Conservation (phyloP, 345 rosid species). For the Brassica rapa region DNA sequence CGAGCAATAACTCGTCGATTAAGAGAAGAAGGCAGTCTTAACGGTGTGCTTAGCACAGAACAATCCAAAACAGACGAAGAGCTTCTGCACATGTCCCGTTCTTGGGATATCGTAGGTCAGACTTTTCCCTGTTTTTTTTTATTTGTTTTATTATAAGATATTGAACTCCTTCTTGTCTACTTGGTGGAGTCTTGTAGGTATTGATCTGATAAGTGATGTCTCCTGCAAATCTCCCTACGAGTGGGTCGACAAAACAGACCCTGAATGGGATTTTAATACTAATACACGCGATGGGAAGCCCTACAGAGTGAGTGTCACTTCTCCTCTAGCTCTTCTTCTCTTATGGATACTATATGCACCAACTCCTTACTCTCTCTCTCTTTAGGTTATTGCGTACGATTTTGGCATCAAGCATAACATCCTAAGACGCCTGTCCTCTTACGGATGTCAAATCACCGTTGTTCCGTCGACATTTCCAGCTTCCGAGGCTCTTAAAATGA, state of each 20-base stretch:
- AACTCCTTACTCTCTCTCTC: constrained; percentile 17
- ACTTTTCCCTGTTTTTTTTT: background rate
- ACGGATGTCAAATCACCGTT: constrained; percentile 84
- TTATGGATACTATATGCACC: background rate
- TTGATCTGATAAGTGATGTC: constrained; percentile 86
- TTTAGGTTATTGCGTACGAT: constrained; percentile 84
- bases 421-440: constrained; percentile 74
- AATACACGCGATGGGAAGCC: constrained; percentile 43
- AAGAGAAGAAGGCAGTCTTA: constrained; percentile 95
- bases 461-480: constrained; percentile 95
- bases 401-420: constrained; percentile 96
- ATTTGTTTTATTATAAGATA: background rate
- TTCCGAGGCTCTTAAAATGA: constrained; percentile 72
- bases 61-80: constrained; percentile 69
- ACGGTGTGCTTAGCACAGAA: constrained; percentile 94
- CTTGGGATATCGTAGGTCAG: constrained; percentile 90
- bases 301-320: constrained; percentile 57
- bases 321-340: background rate
- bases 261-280: constrained; percentile 81
- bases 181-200: constrained; percentile 50
- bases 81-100: constrained; percentile 76
- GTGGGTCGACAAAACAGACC: constrained; percentile 69
- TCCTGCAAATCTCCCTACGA: constrained; percentile 76
- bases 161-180: background rate
- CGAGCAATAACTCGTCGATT: constrained; percentile 92